Evolutionary conservation across 345 rosid genomes (phyloP).

Genomic region (Sisymbrium irio): DNA sequence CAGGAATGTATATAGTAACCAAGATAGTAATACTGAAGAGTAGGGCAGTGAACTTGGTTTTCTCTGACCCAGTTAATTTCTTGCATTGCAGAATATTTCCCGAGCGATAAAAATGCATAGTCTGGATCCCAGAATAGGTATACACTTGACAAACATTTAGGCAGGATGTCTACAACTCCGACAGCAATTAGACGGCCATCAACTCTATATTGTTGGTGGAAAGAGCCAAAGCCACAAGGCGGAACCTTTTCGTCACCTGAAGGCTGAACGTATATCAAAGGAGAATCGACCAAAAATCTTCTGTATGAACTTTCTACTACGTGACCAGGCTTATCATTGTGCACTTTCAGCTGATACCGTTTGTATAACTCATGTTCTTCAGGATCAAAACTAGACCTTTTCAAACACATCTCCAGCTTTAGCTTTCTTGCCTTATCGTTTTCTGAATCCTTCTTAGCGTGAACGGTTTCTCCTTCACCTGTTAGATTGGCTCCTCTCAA

Average conservation of each 20-base stretch:
- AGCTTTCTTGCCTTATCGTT: constrained; percentile 42
- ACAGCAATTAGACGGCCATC: constrained; percentile 89
- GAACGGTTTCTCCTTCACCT: constrained; percentile 42
- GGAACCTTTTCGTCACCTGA: constrained; percentile 67
- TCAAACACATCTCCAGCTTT: constrained; percentile 74
- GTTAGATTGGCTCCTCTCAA: constrained; percentile 44
- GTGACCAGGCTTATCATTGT: constrained; percentile 57
- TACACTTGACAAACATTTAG: constrained; percentile 91
- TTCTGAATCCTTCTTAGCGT: constrained; percentile 37
- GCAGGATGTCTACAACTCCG: constrained; percentile 91
- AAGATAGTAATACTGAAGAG: constrained; percentile 89
- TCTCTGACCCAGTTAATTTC: constrained; percentile 82
- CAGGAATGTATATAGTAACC: constrained; percentile 98
- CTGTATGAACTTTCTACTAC: constrained; percentile 61
- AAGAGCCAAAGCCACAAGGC: constrained; percentile 87
- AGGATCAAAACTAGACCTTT: constrained; percentile 81
- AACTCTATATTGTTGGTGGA: constrained; percentile 87
- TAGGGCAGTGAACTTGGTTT: constrained; percentile 59
- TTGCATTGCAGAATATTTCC: constrained; percentile 88
- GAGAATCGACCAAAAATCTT: constrained; percentile 83
- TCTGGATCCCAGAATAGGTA: constrained; percentile 99
- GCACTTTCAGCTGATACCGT: constrained; percentile 83
- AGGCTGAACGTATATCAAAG: constrained; percentile 61
- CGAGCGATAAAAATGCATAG: constrained; percentile 74
- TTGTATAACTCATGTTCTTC: constrained; percentile 82